phyloP scores from a whole-genome alignment of 2,329 filamentous ascomycete genomes.

The Epicoccum nigrum region DNA sequence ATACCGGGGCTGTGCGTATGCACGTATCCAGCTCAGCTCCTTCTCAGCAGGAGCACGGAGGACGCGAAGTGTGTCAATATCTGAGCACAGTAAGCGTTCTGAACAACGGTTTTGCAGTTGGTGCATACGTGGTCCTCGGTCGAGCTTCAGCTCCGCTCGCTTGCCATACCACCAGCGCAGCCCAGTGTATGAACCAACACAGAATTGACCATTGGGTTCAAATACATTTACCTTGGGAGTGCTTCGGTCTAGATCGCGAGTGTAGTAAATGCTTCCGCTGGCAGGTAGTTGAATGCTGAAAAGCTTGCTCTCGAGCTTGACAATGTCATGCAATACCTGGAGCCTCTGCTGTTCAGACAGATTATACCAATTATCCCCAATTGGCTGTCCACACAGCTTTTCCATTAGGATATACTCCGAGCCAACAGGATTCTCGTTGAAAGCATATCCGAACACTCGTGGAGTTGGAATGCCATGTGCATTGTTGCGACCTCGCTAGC shows the following conservation, averaged over 20 bases:
- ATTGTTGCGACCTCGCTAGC: constrained; percentile 50
- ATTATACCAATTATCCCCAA: constrained; percentile 44
- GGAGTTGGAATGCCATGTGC: constrained; percentile 46
- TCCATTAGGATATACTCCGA: constrained; percentile 51
- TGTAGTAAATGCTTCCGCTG: constrained; percentile 42
- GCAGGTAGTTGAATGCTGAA: constrained; percentile 37
- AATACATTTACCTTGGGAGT: constrained; percentile 17
- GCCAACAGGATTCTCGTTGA: constrained; percentile 45
- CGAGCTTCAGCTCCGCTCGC: constrained; percentile 26
- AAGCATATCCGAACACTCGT: constrained; percentile 45
- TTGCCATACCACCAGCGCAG: constrained; percentile 41
- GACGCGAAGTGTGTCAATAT: constrained; percentile 24
- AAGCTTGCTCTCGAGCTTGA: constrained; percentile 37
- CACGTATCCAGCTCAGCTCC: constrained; percentile 38
- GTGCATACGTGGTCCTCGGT: constrained; percentile 44
- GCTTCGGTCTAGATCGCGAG: constrained; percentile 21
- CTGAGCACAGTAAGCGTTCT: too few relatives aligned
- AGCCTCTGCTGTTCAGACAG: constrained; percentile 30
- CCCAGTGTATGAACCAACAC: constrained; percentile 39
- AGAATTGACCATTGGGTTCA: constrained; percentile 23
- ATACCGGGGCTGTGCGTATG: constrained; percentile 36
- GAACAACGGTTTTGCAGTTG: not conserved
- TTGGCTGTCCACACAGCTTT: constrained; percentile 39
- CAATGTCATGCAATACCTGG: constrained; percentile 32
- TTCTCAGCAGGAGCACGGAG: constrained; percentile 42